Evolutionary conservation across 1,284 basidiomycete species (phyloP).

Genomic region (Malassezia arunalokei): DNA sequence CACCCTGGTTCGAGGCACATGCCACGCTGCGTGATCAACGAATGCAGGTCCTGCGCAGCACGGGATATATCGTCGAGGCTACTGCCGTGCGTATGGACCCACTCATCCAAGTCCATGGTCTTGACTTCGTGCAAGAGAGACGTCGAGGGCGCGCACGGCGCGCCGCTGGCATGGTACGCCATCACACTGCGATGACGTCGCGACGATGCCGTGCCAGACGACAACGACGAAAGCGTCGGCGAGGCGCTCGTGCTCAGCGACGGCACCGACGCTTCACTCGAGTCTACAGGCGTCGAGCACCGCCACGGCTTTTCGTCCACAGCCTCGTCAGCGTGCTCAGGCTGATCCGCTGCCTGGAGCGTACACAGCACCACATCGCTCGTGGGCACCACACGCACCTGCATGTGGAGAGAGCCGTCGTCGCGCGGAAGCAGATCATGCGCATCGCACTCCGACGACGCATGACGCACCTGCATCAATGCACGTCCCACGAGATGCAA

Average conservation of each 20-base stretch:
- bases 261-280: conserved; percentile 13
- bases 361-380: conserved; percentile 4
- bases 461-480: neutral
- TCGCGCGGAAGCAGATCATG: neutral
- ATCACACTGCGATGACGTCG: conserved; percentile 9
- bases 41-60: neutral
- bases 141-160: neutral
- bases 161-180: neutral
- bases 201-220: neutral
- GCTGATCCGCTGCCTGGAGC: neutral
- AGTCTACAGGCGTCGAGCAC: conserved; percentile 5
- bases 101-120: conserved; percentile 3
- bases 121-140: conserved; percentile 1
- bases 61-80: neutral
- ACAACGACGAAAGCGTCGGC: conserved; percentile 8
- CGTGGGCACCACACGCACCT: neutral
- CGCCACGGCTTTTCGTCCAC: conserved; percentile 3
- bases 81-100: neutral
- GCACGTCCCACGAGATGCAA: conserved; percentile 4
- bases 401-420: conserved; percentile 1
- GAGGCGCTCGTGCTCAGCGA: conserved; percentile 11
- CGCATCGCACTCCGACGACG: conserved; percentile 2
- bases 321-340: neutral
- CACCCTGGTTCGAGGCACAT: neutral
- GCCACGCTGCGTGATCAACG: neutral